Evolutionary conservation across 139 green algal species (phyloP).

Genomic region (Prasinococcaceae sp.): DNA sequence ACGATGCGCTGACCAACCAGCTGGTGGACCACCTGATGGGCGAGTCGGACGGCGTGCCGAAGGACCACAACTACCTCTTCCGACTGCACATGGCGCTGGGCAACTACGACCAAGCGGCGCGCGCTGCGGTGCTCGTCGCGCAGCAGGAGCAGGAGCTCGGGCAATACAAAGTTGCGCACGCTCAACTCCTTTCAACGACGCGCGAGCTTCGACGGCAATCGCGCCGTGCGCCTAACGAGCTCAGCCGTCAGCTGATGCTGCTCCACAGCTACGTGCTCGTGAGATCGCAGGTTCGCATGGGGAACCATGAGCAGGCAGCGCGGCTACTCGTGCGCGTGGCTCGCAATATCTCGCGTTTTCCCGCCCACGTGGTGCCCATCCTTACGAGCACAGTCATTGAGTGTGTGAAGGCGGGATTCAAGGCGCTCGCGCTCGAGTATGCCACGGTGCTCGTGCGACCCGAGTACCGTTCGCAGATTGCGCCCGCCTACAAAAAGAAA

Average conservation of each 20-base stretch:
- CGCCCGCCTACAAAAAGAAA: constrained; percentile 58
- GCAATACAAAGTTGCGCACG: constrained; percentile 65
- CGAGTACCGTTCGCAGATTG: constrained; percentile 43
- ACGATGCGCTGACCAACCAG: constrained; percentile 24
- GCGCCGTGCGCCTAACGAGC: constrained; percentile 24
- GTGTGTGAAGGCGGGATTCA: constrained; percentile 57
- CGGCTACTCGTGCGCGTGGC: constrained; percentile 61
- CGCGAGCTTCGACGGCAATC: constrained; percentile 34
- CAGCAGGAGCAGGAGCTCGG: constrained; percentile 44
- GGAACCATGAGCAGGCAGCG: constrained; percentile 26
- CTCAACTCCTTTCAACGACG: constrained; percentile 45
- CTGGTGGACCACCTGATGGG: constrained; percentile 46
- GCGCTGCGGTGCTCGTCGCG: constrained; percentile 27
- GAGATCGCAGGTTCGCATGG: constrained; percentile 40
- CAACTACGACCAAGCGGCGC: constrained; percentile 41
- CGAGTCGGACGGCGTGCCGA: constrained; percentile 26
- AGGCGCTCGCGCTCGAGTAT: constrained; percentile 56
- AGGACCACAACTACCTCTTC: constrained; percentile 37
- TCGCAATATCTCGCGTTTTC: constrained; percentile 41
- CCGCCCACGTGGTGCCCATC: constrained; percentile 65
- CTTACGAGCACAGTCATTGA: constrained; percentile 72
- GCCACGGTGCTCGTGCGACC: constrained; percentile 55
- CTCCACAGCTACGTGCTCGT: constrained; percentile 66
- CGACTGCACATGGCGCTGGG: constrained; percentile 59
- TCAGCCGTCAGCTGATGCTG: constrained; percentile 35